Evolutionary conservation across 2,329 filamentous ascomycete genomes (phyloP), one percentile per base, ranked within the genome.

Genomic region (Drechslerella dactyloides): DNA sequence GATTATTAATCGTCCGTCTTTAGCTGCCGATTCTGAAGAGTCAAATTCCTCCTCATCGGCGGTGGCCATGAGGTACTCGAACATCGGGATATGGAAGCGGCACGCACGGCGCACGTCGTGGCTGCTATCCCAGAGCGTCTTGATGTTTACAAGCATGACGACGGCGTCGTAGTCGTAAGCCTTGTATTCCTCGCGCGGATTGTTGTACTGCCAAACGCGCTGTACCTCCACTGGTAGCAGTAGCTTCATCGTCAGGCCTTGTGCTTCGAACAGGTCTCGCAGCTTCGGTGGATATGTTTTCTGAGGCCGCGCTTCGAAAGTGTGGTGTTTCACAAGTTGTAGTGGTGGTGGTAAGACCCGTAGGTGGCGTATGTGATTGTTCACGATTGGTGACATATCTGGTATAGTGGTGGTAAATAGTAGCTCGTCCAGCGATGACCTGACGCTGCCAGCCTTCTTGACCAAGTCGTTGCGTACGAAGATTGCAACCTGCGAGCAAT

Each of bases 401-500:
- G 53, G 42, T 13, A 69, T 24, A 5, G 46, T 10, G 2, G 23
- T 57, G 10, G 33, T 68, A 24, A 46, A 74, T n/a, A 50, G 44
- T 30, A 24, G 50, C 23, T 53, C 59, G 35, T 46, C 42, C 0
- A 50, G 15, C 0, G 44, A 60, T 4, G 19, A 51, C 2, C 53
- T n/a, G 5, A 19, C 17, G 15, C 46, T 30, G 8, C n/a, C 27
- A 11, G 46, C n/a, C 19, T 61, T 44, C 44, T 56, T 51, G 37
- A 23, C 40, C 44, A 66, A 5, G 70, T 74, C 60, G 40, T 60
- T 70, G 4, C 69, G 69, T 2, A 74, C 61, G 51, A 77, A 77
- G 13, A 77, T 72, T 1, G 75, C 76, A 17, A 77, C 75, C 46
- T 77, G 76, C 10, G 76, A 74, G 23, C 76, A 77, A 21, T 75